Conservation (phyloP, 306 rosid species). For the Pyrus communis region DNA sequence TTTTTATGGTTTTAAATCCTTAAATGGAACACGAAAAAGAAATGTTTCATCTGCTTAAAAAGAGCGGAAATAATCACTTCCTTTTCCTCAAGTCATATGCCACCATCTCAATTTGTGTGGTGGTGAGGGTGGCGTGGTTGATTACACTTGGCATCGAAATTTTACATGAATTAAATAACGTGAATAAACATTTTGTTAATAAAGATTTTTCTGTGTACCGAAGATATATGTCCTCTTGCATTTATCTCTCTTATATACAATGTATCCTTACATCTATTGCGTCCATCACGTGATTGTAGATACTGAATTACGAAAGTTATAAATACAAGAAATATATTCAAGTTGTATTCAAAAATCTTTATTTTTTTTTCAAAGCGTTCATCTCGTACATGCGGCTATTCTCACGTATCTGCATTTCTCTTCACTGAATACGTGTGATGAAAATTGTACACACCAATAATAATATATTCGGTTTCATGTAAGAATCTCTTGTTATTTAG, state of each 20-base stretch:
- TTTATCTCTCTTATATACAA: too few species aligned
- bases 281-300: not conserved
- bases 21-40: not conserved
- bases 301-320: too few species aligned
- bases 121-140: not conserved
- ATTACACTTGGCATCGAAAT: not conserved
- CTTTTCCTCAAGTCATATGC: not conserved
- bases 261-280: accelerated
- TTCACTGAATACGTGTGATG: too few species aligned
- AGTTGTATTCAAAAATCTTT: too few species aligned
- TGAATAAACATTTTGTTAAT: not conserved
- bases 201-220: too few species aligned
- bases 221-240: not conserved
- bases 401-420: not conserved
- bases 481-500: too few species aligned
- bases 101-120: not conserved
- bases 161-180: not conserved
- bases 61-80: not conserved
- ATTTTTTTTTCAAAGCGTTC: too few species aligned
- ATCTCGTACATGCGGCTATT: not conserved
- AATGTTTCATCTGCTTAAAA: not conserved
- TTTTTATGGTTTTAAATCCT: constrained; percentile 20
- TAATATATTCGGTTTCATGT: not conserved
- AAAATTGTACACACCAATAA: accelerated
- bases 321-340: too few species aligned